Evolutionary conservation across 257 asterid genomes (phyloP), one percentile per base, ranked within the genome.

Genomic region (Apocynum venetum): DNA sequence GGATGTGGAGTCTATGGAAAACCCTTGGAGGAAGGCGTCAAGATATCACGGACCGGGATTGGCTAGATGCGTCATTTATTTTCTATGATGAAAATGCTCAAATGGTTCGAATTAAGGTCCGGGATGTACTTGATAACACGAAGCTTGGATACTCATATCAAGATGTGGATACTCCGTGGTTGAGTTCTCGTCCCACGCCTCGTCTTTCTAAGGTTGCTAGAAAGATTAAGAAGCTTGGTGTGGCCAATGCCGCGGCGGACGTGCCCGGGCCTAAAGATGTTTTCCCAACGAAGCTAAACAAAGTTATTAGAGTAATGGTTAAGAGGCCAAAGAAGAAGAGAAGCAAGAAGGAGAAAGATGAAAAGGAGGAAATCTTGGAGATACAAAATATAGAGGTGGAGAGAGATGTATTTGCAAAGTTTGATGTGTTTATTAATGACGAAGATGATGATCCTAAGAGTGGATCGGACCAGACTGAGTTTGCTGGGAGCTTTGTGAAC

Each of bases 1-100:
- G 98, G 36, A 40, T 93, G 87, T 93, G 97, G 98, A 81, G 55
- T 7, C 12, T 93, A 0, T 91, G 98, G 97, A 93, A 93, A 79
- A 78, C 83, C 19, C 82, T 93, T 0, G 96, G 95, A 3, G 97
- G 97, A 8, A 74, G 92, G 69, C 87, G 97, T 6, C 78, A 74
- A 81, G 96, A 93, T 72, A 89, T 90, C 48, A 78, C 85, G 0
- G 96, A 93, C 31, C 80, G 82, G 2, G 98, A 91, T 67, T 93
- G 72, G 68, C 88, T 93, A 4, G 82, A 86, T 19, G 78, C 98
- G 0, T 77, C 95, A 0, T 87, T 93, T 55, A 35, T 90, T 0
- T 93, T 93, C 63, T 93, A 91, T 75, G 98, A 93, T 6, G 98
- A 93, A 63, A 90, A 93, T 6, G 89, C 82, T n/a, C 86, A 84